Evolutionary conservation across 2,329 filamentous ascomycete genomes (phyloP), one percentile per base, ranked within the genome.

Genomic region (Ceratocystis cubensis): DNA sequence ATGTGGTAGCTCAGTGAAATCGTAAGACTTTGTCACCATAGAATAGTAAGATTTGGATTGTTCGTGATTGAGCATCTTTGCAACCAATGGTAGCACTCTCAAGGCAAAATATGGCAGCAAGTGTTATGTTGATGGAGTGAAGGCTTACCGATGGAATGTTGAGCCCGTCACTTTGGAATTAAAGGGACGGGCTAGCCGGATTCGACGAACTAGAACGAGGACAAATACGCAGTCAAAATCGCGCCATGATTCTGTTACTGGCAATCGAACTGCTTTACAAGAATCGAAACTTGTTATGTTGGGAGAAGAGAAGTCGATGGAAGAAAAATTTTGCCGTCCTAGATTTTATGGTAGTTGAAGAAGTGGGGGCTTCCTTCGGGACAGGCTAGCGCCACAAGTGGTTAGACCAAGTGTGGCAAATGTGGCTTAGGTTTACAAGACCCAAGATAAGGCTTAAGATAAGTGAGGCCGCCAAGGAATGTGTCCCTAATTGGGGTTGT

Each of bases 11-110:
- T 84, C 82, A 84, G 82, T 72, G 76, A 80, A 79, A 78, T 80
- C 80, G 76, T 75, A 74, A 53, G 48, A 73, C 75, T 70, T 72
- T 71, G 75, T 83, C 81, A 82, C 82, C 82, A 84, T 79, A 76
- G 74, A 74, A 72, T 78, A 75, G 81, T 84, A 81, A 80, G 81
- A 80, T 76, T 84, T 84, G 82, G 82, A 84, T 84, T 84, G 81
- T 83, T 84, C 80, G 75, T 75, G 74, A 70, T 65, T 50, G 71
- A 66, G 75, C 75, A 76, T 77, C 75, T 66, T 65, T 65, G 67
- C 50, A 44, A 65, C 64, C 65, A 48, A 45, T 41, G 33, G n/a
- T 59, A 37, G 15, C 53, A 59, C 28, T 17, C 53, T 59, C 25
- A n/a, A 30, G 53, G 53, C 53, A 7, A n/a, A 33, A 53, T 25